These are phyloP conservation scores for Spinellus fusiger DNA, from an alignment of 192 early-diverging fungal genomes.

Conservation along the genomic window DNA sequence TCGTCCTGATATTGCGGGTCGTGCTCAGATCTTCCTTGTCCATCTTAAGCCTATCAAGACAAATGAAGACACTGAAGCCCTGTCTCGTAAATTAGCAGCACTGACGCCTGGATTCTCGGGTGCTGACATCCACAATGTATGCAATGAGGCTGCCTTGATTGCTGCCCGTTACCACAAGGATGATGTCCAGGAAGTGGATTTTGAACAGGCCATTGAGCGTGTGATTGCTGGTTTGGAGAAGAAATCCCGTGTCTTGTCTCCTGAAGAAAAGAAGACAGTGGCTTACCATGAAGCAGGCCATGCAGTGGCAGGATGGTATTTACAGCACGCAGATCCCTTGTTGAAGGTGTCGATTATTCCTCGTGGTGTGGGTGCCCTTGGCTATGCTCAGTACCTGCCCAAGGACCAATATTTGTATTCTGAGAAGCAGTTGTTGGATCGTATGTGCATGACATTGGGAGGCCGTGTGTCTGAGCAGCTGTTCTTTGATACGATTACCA, in stretches of 20 bases:
- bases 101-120: constrained; percentile 98
- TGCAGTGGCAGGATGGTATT: constrained; percentile 97
- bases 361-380: constrained; percentile 88
- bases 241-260: constrained; percentile 89
- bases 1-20: constrained; percentile 93
- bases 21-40: constrained; percentile 94
- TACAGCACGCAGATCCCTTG: constrained; percentile 92
- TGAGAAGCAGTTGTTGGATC: constrained; percentile 83
- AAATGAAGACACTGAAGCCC: constrained; percentile 66
- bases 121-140: constrained; percentile 97
- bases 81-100: constrained; percentile 85
- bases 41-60: constrained; percentile 92
- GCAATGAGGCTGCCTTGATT: constrained; percentile 98
- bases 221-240: constrained; percentile 98
- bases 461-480: constrained; percentile 86
- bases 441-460: constrained; percentile 86
- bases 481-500: constrained; percentile 92
- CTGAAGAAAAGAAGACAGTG: constrained; percentile 98
- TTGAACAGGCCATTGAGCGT: constrained; percentile 97
- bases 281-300: constrained; percentile 99
- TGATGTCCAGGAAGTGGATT: constrained; percentile 79
- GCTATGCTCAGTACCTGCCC: constrained; percentile 98
- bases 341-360: constrained; percentile 99
- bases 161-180: constrained; percentile 83
- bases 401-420: constrained; percentile 97